Base-by-base conservation (phyloP, 2,329 filamentous ascomycete genomes). In the Cladosporium colombiae region DNA sequence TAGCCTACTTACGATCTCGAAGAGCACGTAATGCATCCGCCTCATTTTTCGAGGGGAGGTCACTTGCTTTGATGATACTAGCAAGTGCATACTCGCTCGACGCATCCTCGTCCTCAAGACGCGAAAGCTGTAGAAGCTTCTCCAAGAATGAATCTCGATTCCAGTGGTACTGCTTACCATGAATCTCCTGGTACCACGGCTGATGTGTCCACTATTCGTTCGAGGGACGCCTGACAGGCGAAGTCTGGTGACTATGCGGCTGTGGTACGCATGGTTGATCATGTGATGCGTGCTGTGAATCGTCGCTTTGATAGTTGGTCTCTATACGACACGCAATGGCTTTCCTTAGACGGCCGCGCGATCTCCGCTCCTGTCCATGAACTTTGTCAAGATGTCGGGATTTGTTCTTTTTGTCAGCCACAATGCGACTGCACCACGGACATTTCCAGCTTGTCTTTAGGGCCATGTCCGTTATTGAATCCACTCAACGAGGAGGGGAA, bases 81-180 rank as follows among this genome's bases (percentile, higher is more conserved):
- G 33, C 55, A 40, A 58, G 55, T 40, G 55, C 55, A 40, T 58
- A 10, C 55, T 58, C 55, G 33, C 55, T 58, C 55, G 55, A 8
- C 55, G 25, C 35, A 40, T 58, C 33, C 55, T 40, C 29, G 25
- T 40, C 33, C 35, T 40, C 55, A 58, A 58, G 55, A 40, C 31
- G 21, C 35, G 55, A 33, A 58, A 58, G 55, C 33, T 58, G 33
- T 25, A 58, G 55, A 44, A 58, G 55, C 55, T 58, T 58, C 55
- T 58, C 55, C 55, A 58, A 58, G 35, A 58, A 58, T 58, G 55
- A 58, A 40, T 58, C n/a, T 58, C 55, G 55, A 44, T 58, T 40
- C 55, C 55, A 58, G 55, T 58, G 55, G 55, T 58, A 58, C 55
- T 58, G n/a, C 29, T 58, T 58, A 58, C 55, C 55, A 58, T 33